Evolutionary conservation across 2,329 filamentous ascomycete species (phyloP).

Genomic region (Alternaria novae-zelandiae): DNA sequence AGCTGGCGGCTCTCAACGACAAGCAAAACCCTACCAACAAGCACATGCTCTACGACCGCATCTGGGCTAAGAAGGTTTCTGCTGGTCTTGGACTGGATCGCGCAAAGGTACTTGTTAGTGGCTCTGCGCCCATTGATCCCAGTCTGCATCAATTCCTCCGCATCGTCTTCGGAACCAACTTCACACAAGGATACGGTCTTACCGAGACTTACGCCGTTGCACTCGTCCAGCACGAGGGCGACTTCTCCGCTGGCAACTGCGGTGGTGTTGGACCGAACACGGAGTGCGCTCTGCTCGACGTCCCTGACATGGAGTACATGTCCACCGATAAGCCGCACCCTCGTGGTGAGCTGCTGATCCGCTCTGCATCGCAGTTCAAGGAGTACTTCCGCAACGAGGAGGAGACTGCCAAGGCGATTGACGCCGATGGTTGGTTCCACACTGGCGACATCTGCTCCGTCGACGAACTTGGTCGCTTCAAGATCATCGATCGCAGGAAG

Average conservation of each 20-base stretch:
- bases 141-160: constrained; percentile 87
- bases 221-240: constrained; percentile 71
- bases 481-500: constrained; percentile 96
- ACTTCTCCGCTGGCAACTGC: constrained; percentile 81
- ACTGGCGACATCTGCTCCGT: constrained; percentile 90
- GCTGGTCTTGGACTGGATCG: constrained; percentile 82
- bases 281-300: constrained; percentile 82
- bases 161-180: constrained; percentile 77
- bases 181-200: constrained; percentile 89
- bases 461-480: constrained; percentile 84
- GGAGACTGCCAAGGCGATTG: constrained; percentile 82
- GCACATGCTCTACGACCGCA: constrained; percentile 79
- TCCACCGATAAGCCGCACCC: constrained; percentile 87
- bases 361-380: constrained; percentile 79
- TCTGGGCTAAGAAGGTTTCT: constrained; percentile 89
- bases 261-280: constrained; percentile 71
- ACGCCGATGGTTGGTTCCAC: constrained; percentile 94
- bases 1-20: constrained; percentile 78
- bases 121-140: constrained; percentile 89
- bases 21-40: constrained; percentile 76
- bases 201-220: constrained; percentile 89
- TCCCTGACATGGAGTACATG: constrained; percentile 93
- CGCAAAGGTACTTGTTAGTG: constrained; percentile 76
- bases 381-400: constrained; percentile 91
- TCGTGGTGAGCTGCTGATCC: constrained; percentile 85